Evolutionary conservation across 805 yeast genomes (phyloP).

Genomic region (Candida nanaspora): DNA sequence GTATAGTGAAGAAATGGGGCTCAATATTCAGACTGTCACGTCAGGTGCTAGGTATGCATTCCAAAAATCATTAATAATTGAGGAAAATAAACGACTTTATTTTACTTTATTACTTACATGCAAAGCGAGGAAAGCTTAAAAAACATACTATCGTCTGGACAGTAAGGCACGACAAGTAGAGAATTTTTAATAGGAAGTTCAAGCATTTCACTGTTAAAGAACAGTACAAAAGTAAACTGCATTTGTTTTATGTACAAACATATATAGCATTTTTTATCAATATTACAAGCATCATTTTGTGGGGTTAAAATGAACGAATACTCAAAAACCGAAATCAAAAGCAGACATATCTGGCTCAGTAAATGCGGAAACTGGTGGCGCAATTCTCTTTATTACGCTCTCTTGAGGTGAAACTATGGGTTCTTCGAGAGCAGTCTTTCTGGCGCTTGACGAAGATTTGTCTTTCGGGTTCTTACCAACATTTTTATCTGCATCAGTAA

Average conservation of each 20-base stretch:
- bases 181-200: too few relatives aligned
- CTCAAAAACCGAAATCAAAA: conserved; percentile 42
- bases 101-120: too few relatives aligned
- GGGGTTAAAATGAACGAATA: neutral
- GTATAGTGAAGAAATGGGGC: conserved; percentile 2
- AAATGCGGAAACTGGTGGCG: conserved; percentile 49
- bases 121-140: too few relatives aligned
- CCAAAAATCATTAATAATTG: too few relatives aligned
- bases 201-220: too few relatives aligned
- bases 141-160: too few relatives aligned
- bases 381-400: conserved; percentile 5
- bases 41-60: neutral
- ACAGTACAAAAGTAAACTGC: too few relatives aligned
- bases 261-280: neutral
- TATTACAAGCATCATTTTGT: neutral
- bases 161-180: too few relatives aligned
- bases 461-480: neutral
- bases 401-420: neutral
- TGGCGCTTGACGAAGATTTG: too few relatives aligned
- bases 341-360: conserved; percentile 76
- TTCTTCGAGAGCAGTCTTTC: too few relatives aligned
- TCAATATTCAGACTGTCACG: neutral
- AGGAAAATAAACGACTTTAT: too few relatives aligned
- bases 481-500: conserved; percentile 18
- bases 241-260: too few relatives aligned